Evolutionary conservation across 2,329 filamentous ascomycete species (phyloP), one percentile per base, ranked within the genome.

Genomic region (Phialocephala subalpina): DNA sequence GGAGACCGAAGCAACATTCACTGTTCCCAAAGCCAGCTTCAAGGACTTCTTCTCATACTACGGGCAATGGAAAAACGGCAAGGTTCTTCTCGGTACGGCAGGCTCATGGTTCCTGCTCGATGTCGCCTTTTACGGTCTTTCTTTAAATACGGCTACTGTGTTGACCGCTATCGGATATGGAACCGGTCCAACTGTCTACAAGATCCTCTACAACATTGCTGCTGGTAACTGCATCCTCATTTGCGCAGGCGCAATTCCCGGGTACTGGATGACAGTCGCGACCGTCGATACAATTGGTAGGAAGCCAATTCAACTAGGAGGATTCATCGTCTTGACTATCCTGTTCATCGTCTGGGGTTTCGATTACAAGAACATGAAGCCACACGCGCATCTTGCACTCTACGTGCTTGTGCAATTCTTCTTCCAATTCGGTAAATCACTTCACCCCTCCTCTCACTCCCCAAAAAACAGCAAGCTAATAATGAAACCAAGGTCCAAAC

Each of bases 271-370:
- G 11, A 91, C 91, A 1, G 87, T 94, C 29, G 83, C 91, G 16
- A 88, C 87, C 0, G 87, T 94, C 67, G 92, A 95, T 77, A 92
- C 86, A 1, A 72, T 94, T n/a, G 92, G 92, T n/a, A 90, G 92
- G 67, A 94, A 93, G 78, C 86, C 91, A 0, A 89, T 96, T 35
- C 92, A 93, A 76, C 75, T 91, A 1, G 75, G 84, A 56, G 88
- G 88, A n/a, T 91, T 91, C 77, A 69, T 81, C 1, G 74, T 90
- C n/a, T 80, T 91, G 3, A 90, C 87, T 2, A 79, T 87, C 60
- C 76, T 90, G 18, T 91, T 91, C 74, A 83, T 84, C 73, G 73
- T 89, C 36, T 83, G 91, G 62, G 89, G 89, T 5, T 90, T 90
- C 71, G 82, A 81, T 16, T 87, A 86, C 67, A 72, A 87, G 69